Evolutionary conservation across 23 red algal species (phyloP), one percentile per base, ranked within the genome.

Genomic region (Agarophyton chilense): DNA sequence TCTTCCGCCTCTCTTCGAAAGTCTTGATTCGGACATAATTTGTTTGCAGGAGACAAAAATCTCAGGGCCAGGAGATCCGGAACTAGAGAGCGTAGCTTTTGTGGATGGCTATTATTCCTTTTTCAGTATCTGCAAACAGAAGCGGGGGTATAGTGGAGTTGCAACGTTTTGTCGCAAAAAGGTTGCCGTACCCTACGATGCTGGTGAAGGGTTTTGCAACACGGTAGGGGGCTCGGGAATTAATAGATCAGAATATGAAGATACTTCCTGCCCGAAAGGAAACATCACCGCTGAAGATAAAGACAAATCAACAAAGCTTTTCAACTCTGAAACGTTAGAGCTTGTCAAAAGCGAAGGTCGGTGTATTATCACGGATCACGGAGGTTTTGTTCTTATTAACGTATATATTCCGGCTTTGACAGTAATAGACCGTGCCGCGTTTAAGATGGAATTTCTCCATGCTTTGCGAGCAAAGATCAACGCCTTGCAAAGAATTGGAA

Each of bases 31-130:
- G 21, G 89, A 92, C 28, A 92, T 92, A 26, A 61, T 92, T 6
- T 92, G 89, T 31, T 55, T 92, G 21, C 89, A 92, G 61, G 89
- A 92, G 43, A 92, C 77, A 29, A 81, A 72, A 28, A 83, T 92
- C 6, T 84, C 78, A 29, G 67, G 82, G 36, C 50, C n/a, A 26
- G 52, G 72, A 36, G 81, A 92, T 34, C 47, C 36, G 0, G 43
- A 46, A n/a, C 53, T 77, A 41, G 89, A 92, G 29, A 62, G 70
- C 52, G 40, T 80, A 19, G 89, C 89, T 12, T 64, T 82, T 68
- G 79, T 78, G 12, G 32, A 78, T 9, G 89, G 89, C 10, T 92
- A 92, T 50, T 41, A 81, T 70, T 77, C 72, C 17, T 92, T 92
- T 63, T 92, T 84, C 89, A 77, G 60, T 65, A 71, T 82, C 60